phyloP scores from a whole-genome alignment of 2,329 filamentous ascomycete species.

The Myriosclerotinia duriaeana region DNA sequence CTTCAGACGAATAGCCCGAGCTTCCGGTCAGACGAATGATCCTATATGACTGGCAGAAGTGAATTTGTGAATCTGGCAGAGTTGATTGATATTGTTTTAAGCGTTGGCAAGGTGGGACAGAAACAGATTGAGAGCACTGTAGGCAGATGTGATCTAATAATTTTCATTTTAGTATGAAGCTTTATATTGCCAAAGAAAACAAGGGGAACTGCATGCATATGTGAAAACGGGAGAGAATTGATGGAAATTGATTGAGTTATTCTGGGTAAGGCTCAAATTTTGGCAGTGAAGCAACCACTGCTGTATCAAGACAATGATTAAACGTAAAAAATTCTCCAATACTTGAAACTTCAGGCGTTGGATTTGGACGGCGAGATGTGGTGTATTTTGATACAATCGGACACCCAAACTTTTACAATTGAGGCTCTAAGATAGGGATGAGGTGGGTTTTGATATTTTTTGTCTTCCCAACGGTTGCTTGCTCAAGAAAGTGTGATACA shows the following conservation, averaged over 20 bases:
- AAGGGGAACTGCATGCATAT: not conserved
- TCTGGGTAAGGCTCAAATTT: not conserved
- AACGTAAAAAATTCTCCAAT: not conserved
- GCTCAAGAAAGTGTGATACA: not conserved
- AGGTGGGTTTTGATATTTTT: not conserved
- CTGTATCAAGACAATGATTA: too few relatives aligned
- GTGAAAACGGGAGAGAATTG: not conserved
- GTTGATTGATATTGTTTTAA: not conserved
- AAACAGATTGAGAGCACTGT: not conserved
- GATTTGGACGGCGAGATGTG: not conserved
- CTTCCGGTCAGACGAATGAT: not conserved
- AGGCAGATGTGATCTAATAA: not conserved
- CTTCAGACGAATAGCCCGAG: not conserved
- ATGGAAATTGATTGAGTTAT: not conserved
- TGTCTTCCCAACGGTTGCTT: not conserved
- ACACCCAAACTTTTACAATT: not conserved
- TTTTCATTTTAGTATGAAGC: not conserved
- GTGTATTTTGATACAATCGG: not conserved
- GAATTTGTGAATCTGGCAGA: not conserved
- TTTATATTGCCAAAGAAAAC: not conserved
- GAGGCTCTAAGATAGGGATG: not conserved
- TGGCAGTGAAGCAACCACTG: not conserved
- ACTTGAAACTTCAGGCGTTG: not conserved
- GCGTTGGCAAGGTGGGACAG: constrained; percentile 4
- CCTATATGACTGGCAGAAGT: not conserved